These are phyloP conservation scores for Medicago arabica DNA, from an alignment of 306 rosid species.

Conservation along the genomic window DNA sequence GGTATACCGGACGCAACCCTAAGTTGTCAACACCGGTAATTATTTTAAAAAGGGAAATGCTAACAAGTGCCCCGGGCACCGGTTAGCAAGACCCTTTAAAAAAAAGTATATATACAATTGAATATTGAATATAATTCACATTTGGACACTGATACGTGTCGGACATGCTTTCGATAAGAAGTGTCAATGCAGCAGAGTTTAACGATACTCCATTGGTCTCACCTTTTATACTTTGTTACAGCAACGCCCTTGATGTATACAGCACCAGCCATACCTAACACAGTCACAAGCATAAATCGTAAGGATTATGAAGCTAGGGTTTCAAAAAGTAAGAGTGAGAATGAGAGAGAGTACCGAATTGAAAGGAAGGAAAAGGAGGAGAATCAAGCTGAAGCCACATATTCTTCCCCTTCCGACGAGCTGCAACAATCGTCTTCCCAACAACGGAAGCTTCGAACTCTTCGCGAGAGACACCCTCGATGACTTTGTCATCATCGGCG, in stretches of 20 bases:
- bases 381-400: conserved; percentile 90
- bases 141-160: no score
- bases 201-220: conserved; percentile 39
- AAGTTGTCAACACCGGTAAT: no score
- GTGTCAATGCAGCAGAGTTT: no score
- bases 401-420: conserved; percentile 92
- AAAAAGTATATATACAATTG: no score
- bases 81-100: no score
- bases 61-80: no score
- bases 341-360: conserved; percentile 63
- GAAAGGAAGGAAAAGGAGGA: conserved; percentile 94
- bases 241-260: conserved; percentile 87
- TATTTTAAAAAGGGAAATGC: no score
- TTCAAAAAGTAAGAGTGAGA: neutral
- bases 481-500: conserved; percentile 86
- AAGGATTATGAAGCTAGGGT: conserved; percentile 45
- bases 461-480: conserved; percentile 68
- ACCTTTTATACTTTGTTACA: conserved; percentile 89
- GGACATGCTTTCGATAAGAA: no score
- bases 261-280: conserved; percentile 92
- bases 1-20: no score
- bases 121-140: no score
- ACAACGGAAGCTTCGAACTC: conserved; percentile 77
- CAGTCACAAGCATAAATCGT: conserved; percentile 36
- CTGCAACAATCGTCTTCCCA: conserved; percentile 76